phyloP scores from a whole-genome alignment of 495 filamentous ascomycete species.

The Penicillium antarcticum region DNA sequence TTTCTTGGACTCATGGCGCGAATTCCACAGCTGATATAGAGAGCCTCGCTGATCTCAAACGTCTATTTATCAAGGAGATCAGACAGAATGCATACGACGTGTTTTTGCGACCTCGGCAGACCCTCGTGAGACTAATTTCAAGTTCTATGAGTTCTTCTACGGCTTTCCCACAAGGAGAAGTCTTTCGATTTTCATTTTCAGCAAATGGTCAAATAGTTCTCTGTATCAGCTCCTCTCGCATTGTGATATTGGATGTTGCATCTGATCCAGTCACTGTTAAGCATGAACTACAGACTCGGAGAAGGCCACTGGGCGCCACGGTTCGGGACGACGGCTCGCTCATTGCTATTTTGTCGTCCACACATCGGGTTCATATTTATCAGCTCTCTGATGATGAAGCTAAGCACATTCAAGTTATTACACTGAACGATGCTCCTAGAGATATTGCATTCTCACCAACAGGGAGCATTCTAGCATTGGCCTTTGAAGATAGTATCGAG shows the following conservation, averaged over 20 bases:
- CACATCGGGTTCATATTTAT: constrained; percentile 81
- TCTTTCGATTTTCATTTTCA: constrained; percentile 79
- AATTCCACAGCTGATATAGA: constrained; percentile 44
- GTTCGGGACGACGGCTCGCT: constrained; percentile 75
- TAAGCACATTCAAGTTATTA: constrained; percentile 63
- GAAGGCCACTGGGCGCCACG: constrained; percentile 72
- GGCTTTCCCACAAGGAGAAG: constrained; percentile 75
- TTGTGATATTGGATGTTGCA: constrained; percentile 71
- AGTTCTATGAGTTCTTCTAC: constrained; percentile 80
- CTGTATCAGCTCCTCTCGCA: constrained; percentile 82
- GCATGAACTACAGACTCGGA: constrained; percentile 75
- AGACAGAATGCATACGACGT: constrained; percentile 79
- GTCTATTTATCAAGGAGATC: constrained; percentile 65
- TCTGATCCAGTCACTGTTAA: constrained; percentile 56
- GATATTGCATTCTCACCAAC: constrained; percentile 77
- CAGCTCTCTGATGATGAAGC: constrained; percentile 59
- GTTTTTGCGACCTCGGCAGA: constrained; percentile 66
- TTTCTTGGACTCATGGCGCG: constrained; percentile 50
- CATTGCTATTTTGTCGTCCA: constrained; percentile 75
- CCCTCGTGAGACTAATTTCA: constrained; percentile 73
- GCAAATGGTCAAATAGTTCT: constrained; percentile 69
- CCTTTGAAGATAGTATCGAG: constrained; percentile 82
- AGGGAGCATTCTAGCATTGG: constrained; percentile 79
- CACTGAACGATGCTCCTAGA: constrained; percentile 71
- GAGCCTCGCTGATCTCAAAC: constrained; percentile 58